A percentile compares a stretch with the other conserved stretches of the same genome.
Evolutionary conservation across 805 yeast species (phyloP).

Genomic region (Candida nonsorbophila): DNA sequence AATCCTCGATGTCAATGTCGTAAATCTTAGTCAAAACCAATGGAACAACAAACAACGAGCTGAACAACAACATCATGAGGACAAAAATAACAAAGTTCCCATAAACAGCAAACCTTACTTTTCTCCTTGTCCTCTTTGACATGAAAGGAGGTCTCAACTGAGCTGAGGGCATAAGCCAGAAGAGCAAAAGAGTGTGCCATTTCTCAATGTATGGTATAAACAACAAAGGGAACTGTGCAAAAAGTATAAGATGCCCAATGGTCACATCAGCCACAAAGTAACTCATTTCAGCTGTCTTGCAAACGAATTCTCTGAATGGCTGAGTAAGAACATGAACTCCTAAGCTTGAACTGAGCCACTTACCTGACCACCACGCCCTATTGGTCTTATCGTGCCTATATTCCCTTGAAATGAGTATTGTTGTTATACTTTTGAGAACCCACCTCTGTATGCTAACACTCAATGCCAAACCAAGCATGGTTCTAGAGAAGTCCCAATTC

Average conservation of each 20-base stretch:
- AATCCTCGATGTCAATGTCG: conserved; percentile 33
- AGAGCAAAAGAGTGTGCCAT: conserved; percentile 60
- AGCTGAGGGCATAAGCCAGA: conserved; percentile 60
- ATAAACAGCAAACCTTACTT: conserved; percentile 28
- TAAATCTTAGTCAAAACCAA: conserved; percentile 25
- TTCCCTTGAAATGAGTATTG: conserved; percentile 56
- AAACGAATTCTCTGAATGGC: conserved; percentile 58
- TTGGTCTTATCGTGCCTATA: conserved; percentile 55
- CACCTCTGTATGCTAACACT: conserved; percentile 51
- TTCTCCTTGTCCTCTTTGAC: conserved; percentile 37
- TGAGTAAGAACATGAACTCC: conserved; percentile 60
- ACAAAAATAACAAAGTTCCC: conserved; percentile 32
- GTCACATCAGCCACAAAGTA: conserved; percentile 61
- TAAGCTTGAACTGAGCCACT: conserved; percentile 57
- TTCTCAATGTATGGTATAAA: conserved; percentile 60
- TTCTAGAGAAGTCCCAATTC: conserved; percentile 55
- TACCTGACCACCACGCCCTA: conserved; percentile 62
- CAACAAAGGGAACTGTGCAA: conserved; percentile 55
- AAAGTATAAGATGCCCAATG: conserved; percentile 53
- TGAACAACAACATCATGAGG: conserved; percentile 16
- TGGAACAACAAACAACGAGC: conserved; percentile 36
- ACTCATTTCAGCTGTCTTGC: conserved; percentile 63
- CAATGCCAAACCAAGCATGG: conserved; percentile 58
- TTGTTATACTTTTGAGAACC: conserved; percentile 48
- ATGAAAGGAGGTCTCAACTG: conserved; percentile 46